Evolutionary conservation across 306 rosid genomes (phyloP).

Genomic region (Myrica gale): DNA sequence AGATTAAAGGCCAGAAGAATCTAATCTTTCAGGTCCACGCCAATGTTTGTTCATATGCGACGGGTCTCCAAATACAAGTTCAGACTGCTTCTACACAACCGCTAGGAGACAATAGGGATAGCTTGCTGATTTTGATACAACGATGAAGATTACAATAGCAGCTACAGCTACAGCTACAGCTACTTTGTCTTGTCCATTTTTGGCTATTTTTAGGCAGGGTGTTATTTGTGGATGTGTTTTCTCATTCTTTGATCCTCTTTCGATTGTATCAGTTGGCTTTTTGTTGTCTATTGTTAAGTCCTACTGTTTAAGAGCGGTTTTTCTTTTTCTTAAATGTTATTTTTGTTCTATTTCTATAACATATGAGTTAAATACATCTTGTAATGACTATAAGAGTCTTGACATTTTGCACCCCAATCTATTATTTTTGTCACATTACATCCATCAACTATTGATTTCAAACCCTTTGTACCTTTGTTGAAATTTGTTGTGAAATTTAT

Average conservation of each 20-base stretch:
- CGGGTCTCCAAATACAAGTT: conserved; percentile 4
- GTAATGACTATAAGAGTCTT: no score
- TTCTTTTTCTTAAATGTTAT: no score
- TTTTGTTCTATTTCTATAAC: no score
- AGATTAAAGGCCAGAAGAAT: conserved; percentile 11
- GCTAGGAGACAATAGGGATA: conserved; percentile 9
- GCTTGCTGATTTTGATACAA: conserved; percentile 19
- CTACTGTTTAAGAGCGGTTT: conserved; percentile 18
- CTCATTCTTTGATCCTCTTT: conserved; percentile 27
- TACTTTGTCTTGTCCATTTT: conserved; percentile 24
- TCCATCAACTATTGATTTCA: no score
- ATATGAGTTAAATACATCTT: background rate
- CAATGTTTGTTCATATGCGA: conserved; percentile 3
- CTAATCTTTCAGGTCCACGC: background rate
- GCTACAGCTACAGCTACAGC: background rate
- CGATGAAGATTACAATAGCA: conserved; percentile 1
- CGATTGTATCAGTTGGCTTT: conserved; percentile 26
- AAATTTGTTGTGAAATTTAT: no score
- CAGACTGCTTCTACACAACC: conserved; percentile 17
- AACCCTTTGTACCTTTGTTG: no score
- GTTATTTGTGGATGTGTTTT: conserved; percentile 39
- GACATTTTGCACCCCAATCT: no score
- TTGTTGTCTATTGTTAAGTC: conserved; percentile 25
- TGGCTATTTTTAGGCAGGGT: conserved; percentile 28
- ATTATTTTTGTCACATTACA: no score